A percentile compares a stretch with the other conserved stretches of the same genome.
Evolutionary conservation across 2,329 filamentous ascomycete species (phyloP).

Genomic region (Pseudogymnoascus sp.): DNA sequence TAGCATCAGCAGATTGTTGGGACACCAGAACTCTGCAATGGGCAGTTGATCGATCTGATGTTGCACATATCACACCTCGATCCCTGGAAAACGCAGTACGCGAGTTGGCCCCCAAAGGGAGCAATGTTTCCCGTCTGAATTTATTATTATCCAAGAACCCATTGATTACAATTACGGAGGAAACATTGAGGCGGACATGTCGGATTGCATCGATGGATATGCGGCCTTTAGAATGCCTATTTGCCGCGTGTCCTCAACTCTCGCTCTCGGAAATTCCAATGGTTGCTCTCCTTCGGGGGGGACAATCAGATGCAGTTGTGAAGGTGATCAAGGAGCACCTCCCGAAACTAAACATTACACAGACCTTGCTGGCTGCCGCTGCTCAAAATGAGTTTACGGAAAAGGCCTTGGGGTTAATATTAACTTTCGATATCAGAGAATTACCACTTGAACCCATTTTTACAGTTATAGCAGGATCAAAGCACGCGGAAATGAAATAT

Average conservation of each 20-base stretch:
- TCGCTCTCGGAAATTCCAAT: not conserved
- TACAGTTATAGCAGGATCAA: not conserved
- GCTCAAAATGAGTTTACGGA: not conserved
- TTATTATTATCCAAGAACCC: not conserved
- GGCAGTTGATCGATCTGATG: not conserved
- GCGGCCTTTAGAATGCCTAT: not conserved
- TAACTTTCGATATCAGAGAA: not conserved
- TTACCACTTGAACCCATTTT: not conserved
- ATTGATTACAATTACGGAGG: not conserved
- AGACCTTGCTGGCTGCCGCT: not conserved
- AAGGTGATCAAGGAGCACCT: not conserved
- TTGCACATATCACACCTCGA: not conserved
- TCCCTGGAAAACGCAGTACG: not conserved
- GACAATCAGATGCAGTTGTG: not conserved
- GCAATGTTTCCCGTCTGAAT: not conserved
- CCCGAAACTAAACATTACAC: not conserved
- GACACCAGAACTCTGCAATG: not conserved
- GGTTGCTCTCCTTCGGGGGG: not conserved
- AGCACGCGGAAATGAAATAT: not conserved
- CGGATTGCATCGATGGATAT: not conserved
- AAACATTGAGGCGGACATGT: not conserved
- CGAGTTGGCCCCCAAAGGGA: not conserved
- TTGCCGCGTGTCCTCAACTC: not conserved
- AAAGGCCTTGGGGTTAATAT: not conserved
- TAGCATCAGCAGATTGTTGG: not conserved